phyloP scores from a whole-genome alignment of 2,329 filamentous ascomycete genomes.

The Penicillium glabrum region DNA sequence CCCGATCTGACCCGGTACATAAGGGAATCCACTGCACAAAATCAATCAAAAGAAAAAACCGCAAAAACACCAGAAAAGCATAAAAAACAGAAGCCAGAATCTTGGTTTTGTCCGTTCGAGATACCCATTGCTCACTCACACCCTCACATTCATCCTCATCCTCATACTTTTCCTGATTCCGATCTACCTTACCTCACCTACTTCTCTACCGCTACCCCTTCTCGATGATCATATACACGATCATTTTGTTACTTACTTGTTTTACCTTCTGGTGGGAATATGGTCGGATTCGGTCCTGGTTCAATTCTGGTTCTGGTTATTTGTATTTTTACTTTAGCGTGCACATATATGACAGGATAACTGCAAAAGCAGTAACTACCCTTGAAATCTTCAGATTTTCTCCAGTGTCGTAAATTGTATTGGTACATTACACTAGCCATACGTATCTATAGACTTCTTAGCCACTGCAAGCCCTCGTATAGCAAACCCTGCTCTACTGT shows the following conservation, averaged over 20 bases:
- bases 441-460: no score
- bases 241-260: neutral
- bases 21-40: neutral
- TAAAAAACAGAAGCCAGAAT: constrained; percentile 3
- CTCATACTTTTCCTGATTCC: neutral
- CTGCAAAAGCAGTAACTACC: neutral
- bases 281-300: constrained; percentile 4
- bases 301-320: constrained; percentile 5
- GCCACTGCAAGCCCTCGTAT: no score
- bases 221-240: neutral
- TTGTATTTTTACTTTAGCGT: constrained; percentile 17
- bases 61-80: neutral
- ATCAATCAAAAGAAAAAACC: neutral
- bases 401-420: neutral
- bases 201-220: neutral
- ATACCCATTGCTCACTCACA: constrained; percentile 14
- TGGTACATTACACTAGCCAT: neutral
- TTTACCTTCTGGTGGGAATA: constrained; percentile 7
- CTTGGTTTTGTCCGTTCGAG: constrained; percentile 11
- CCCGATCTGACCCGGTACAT: neutral
- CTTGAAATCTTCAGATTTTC: neutral
- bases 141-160: neutral
- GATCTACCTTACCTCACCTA: neutral
- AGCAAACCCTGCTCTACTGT: no score
- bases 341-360: constrained; percentile 8